These are phyloP conservation scores for Pythium biforme DNA, from an alignment of 352 stramenopile genomes.

Conservation along the genomic window DNA sequence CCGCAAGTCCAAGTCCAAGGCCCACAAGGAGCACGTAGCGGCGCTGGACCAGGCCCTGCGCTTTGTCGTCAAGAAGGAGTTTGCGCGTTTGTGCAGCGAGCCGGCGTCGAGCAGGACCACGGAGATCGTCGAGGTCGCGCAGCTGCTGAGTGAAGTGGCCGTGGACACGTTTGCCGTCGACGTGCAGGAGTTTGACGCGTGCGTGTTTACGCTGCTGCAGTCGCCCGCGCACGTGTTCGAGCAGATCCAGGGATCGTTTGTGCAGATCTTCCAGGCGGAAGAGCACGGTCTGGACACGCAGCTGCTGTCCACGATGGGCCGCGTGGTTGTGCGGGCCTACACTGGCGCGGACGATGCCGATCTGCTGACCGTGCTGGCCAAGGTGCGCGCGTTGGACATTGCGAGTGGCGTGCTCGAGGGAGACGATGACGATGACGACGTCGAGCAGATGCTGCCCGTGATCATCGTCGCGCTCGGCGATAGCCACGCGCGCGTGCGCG, in stretches of 20 bases:
- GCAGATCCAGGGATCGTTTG: constrained; percentile 51
- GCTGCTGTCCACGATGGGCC: constrained; percentile 63
- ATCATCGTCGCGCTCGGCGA: constrained; percentile 70
- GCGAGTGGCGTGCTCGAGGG: constrained; percentile 62
- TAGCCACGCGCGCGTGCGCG: constrained; percentile 42
- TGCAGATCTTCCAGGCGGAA: constrained; percentile 50
- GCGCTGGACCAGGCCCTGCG: constrained; percentile 52
- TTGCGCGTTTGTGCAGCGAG: constrained; percentile 45
- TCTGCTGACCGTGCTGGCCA: constrained; percentile 46
- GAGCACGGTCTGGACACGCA: constrained; percentile 38
- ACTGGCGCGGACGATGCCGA: constrained; percentile 29
- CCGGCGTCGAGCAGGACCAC: constrained; percentile 20
- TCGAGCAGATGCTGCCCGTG: constrained; percentile 54
- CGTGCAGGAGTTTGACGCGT: constrained; percentile 61
- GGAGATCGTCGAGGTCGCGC: constrained; percentile 35
- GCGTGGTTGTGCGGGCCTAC: constrained; percentile 35
- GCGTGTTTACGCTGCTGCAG: constrained; percentile 61
- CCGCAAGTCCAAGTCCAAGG: constrained; percentile 42
- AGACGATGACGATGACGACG: constrained; percentile 39
- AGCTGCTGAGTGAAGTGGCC: constrained; percentile 49
- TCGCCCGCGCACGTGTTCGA: constrained; percentile 62
- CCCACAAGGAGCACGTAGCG: constrained; percentile 35
- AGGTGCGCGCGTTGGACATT: constrained; percentile 67
- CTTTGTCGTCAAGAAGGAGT: constrained; percentile 69
- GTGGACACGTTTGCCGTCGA: constrained; percentile 37